These are phyloP conservation scores for Fomitiporia mediterranea DNA, from an alignment of 1,284 basidiomycete genomes.

Conservation along the genomic window DNA sequence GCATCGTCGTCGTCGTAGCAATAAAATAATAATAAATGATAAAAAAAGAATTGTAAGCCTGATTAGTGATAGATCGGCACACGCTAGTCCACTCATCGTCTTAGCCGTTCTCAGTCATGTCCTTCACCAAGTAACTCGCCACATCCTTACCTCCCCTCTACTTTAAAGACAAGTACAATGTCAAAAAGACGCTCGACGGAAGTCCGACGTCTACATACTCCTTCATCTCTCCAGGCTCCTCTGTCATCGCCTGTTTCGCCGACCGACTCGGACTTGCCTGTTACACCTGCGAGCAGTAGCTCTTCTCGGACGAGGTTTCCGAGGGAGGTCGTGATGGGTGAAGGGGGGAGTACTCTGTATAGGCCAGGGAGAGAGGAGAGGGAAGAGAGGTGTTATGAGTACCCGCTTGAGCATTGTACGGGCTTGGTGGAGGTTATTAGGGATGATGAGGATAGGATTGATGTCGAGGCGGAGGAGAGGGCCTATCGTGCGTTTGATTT, in stretches of 20 bases:
- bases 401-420: not conserved
- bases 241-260: not conserved
- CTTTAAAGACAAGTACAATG: no score
- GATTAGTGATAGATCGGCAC: not conserved
- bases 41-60: no score
- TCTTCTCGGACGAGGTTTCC: no score
- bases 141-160: no score
- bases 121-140: not conserved
- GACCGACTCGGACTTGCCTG: conserved; percentile 10
- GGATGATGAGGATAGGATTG: conserved; percentile 17
- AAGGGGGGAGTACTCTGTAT: no score
- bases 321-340: no score
- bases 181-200: not conserved
- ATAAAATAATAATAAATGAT: not conserved
- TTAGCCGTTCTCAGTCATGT: not conserved
- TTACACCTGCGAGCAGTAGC: not conserved
- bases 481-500: conserved; percentile 13
- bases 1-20: not conserved
- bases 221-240: not conserved
- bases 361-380: not conserved
- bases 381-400: not conserved
- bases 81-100: not conserved
- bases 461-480: conserved; percentile 15
- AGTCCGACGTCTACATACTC: not conserved
- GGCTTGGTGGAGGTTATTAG: conserved; percentile 15